Evolutionary conservation across 1,139 yeast species (phyloP).

Genomic region (Debaryomyces subglobosus): DNA sequence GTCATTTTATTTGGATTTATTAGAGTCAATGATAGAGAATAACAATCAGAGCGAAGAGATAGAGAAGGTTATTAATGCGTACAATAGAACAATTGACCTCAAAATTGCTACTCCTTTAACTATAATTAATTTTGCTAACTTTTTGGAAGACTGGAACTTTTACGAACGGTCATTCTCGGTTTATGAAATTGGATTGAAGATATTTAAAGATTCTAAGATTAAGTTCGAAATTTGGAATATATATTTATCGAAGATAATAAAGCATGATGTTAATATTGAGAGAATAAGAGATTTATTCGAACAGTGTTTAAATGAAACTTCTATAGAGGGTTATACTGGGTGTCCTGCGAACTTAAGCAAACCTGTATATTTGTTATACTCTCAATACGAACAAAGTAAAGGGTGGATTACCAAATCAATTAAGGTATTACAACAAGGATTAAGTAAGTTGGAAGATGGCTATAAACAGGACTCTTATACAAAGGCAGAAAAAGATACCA

Average conservation of each 20-base stretch:
- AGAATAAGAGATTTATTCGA: constrained; percentile 77
- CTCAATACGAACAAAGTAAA: constrained; percentile 55
- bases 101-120: constrained; percentile 73
- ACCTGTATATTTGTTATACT: constrained; percentile 57
- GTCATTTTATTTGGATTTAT: constrained; percentile 73
- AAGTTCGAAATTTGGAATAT: constrained; percentile 71
- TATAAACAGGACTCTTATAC: background rate
- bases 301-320: constrained; percentile 37
- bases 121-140: constrained; percentile 66
- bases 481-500: constrained; percentile 15
- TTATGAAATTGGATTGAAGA: constrained; percentile 66
- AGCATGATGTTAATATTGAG: constrained; percentile 42
- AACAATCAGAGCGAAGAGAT: constrained; percentile 22
- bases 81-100: constrained; percentile 60
- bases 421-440: constrained; percentile 26
- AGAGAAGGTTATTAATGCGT: constrained; percentile 38
- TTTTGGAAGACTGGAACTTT: constrained; percentile 53
- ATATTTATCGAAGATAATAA: constrained; percentile 59
- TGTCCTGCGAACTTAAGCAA: constrained; percentile 48
- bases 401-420: constrained; percentile 33
- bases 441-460: constrained; percentile 13
- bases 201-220: constrained; percentile 63
- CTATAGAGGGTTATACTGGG: constrained; percentile 29
- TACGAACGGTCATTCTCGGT: constrained; percentile 59
- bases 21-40: constrained; percentile 60